phyloP scores from a whole-genome alignment of 2,329 filamentous ascomycete genomes.

The Phyllosticta capitalensis region DNA sequence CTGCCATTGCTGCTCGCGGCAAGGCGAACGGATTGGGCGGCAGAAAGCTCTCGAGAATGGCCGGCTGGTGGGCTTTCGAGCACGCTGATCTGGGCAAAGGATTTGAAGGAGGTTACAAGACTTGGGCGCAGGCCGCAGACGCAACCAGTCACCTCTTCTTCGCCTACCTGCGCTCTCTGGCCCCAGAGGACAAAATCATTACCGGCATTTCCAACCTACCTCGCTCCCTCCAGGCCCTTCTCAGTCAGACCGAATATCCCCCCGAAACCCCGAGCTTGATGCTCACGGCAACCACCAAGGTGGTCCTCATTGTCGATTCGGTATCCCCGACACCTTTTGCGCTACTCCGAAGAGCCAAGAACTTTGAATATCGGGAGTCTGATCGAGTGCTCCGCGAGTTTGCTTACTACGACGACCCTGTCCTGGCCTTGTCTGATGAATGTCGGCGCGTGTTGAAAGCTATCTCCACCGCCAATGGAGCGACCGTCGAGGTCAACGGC shows the following conservation, averaged over 20 bases:
- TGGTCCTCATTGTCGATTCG: conserved; percentile 92
- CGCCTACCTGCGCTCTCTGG: conserved; percentile 82
- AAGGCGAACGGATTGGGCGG: conserved; percentile 91
- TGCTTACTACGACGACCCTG: conserved; percentile 79
- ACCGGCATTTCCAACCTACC: conserved; percentile 79
- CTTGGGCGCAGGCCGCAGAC: conserved; percentile 84
- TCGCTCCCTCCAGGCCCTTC: conserved; percentile 78
- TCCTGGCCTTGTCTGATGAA: conserved; percentile 83
- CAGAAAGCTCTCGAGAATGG: conserved; percentile 86
- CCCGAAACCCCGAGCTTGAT: conserved; percentile 68
- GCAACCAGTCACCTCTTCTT: conserved; percentile 97
- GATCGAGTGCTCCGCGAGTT: conserved; percentile 78
- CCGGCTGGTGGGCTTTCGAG: conserved; percentile 98
- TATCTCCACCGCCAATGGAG: conserved; percentile 83
- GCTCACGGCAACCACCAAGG: conserved; percentile 72
- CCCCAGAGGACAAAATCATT: conserved; percentile 64
- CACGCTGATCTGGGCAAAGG: conserved; percentile 78
- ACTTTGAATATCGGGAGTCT: conserved; percentile 90
- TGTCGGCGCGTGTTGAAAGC: conserved; percentile 82
- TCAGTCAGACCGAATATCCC: conserved; percentile 90
- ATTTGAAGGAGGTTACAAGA: conserved; percentile 88
- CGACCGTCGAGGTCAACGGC: conserved; percentile 44
- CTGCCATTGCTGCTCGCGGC: conserved; percentile 83
- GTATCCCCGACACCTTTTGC: conserved; percentile 94
- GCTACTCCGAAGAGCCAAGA: conserved; percentile 77